Evolutionary conservation across 306 rosid species (phyloP), one percentile per base, ranked within the genome.

Genomic region (Gastrolobium bilobum): DNA sequence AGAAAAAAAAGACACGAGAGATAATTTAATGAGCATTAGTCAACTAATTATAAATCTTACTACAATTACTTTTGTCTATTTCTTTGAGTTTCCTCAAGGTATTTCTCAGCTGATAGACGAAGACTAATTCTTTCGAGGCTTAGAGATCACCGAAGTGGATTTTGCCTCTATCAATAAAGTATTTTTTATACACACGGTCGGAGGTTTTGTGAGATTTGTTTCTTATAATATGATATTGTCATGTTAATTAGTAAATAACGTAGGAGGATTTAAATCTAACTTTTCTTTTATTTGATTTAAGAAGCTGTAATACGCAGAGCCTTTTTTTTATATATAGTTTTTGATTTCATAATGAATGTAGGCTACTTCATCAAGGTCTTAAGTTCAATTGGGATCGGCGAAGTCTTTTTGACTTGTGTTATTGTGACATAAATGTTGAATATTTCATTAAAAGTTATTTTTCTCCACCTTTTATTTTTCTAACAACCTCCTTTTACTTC

Each of bases 161-260:
- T 20, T 20, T 20, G 26, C 1, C 26, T 20, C 26, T 20, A 20
- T 1, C 26, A 20, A 20, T 20, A 20, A 20, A 20, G 26, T 1
- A 20, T 20, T 20, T 20, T 20, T 20, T 20, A 20, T 20, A 20
- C 26, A 20, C 26, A 20, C 26, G 0, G 26, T 20, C 26, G 1
- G 26, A 20, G 26, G 1, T 20, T 20, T 20, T 20, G 26, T 20
- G 0, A 20, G 0, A 20, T 20, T 20, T 20, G 26, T 13, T 60
- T 39, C 65, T 71, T 47, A 54, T 26, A 62, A 39, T 59, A 71
- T 71, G 52, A n/a, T 14, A 58, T 57, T 56, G 26, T 20, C 67
- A 57, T 73, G 65, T 71, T 71, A 62, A 54, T 71, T 71, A 62
- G 39, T 53, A 38, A 39, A 38, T 53, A 71, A 51, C 7, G 15